Conservation (phyloP, 1,139 yeast genomes). For the Kodamaea sp. region DNA sequence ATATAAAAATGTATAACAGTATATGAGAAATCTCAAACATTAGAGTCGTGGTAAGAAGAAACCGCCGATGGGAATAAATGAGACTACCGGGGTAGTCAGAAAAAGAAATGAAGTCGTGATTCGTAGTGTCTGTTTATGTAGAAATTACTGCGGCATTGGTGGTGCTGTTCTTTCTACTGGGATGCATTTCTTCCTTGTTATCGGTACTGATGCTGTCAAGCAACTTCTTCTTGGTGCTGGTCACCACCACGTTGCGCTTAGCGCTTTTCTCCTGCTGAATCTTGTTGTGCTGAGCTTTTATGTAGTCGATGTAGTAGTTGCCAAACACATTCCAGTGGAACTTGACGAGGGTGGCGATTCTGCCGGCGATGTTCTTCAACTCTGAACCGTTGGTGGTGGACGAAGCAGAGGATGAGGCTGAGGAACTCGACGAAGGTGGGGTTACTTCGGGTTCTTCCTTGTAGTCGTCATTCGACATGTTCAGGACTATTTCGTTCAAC, state of each 20-base stretch:
- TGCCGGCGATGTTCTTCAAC: slow-evolving; percentile 48
- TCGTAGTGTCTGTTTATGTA: too few species aligned
- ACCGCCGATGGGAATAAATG: too few species aligned
- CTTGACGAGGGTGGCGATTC: slow-evolving; percentile 59
- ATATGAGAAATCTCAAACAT: too few species aligned
- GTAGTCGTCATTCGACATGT: slow-evolving; percentile 9
- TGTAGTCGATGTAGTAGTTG: slow-evolving; percentile 42
- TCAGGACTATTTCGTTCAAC: slow-evolving; percentile 30
- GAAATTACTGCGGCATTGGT: slow-evolving; percentile 14
- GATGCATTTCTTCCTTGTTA: slow-evolving; percentile 7
- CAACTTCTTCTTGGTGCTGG: slow-evolving; percentile 10
- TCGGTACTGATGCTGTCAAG: slow-evolving; percentile 11
- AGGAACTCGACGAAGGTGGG: neutral
- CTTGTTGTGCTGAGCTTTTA: slow-evolving; percentile 19
- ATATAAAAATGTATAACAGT: too few species aligned
- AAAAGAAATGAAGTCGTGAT: too few species aligned
- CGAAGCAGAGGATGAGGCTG: slow-evolving; percentile 1
- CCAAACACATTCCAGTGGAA: slow-evolving; percentile 81
- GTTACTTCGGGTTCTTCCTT: neutral
- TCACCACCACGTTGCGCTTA: slow-evolving; percentile 12
- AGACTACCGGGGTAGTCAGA: too few species aligned
- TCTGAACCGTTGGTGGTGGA: slow-evolving; percentile 25
- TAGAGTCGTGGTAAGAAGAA: too few species aligned
- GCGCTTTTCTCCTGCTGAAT: slow-evolving; percentile 19
- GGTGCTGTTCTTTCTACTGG: slow-evolving; percentile 11